These are phyloP conservation scores for Solanum ossicruentum DNA, from an alignment of 257 asterid genomes.

Conservation along the genomic window DNA sequence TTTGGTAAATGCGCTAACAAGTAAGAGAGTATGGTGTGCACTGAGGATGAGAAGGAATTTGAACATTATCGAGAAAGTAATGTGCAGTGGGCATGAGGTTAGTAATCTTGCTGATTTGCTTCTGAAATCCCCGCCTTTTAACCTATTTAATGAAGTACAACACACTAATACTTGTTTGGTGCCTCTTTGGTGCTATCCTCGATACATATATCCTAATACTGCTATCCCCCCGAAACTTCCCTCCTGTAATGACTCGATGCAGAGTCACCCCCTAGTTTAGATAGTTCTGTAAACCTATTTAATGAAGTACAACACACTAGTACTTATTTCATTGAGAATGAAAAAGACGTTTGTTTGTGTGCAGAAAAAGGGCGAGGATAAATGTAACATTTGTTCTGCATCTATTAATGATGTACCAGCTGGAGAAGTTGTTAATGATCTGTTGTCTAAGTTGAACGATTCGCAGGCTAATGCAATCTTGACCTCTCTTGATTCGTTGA, in stretches of 20 bases:
- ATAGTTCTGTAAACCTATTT: not conserved
- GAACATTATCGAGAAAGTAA: conserved; percentile 15
- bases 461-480: conserved; percentile 21
- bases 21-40: conserved; percentile 41
- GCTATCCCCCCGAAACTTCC: not conserved
- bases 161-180: too few species aligned
- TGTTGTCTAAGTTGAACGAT: conserved; percentile 20
- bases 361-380: not conserved
- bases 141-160: too few species aligned
- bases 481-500: not conserved
- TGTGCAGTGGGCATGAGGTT: conserved; percentile 23
- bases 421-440: not conserved
- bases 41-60: conserved; percentile 22
- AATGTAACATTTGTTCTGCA: not conserved
- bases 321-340: not conserved
- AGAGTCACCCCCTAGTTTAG: not conserved
- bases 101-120: not conserved
- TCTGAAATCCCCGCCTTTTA: not conserved
- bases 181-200: not conserved
- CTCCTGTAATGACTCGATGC: not conserved
- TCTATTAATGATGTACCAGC: not conserved
- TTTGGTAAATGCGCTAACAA: conserved; percentile 25
- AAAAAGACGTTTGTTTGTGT: not conserved
- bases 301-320: not conserved
- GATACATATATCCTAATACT: not conserved